phyloP scores from a whole-genome alignment of 2,329 filamentous ascomycete species.

The Aaosphaeria pasadenensis region DNA sequence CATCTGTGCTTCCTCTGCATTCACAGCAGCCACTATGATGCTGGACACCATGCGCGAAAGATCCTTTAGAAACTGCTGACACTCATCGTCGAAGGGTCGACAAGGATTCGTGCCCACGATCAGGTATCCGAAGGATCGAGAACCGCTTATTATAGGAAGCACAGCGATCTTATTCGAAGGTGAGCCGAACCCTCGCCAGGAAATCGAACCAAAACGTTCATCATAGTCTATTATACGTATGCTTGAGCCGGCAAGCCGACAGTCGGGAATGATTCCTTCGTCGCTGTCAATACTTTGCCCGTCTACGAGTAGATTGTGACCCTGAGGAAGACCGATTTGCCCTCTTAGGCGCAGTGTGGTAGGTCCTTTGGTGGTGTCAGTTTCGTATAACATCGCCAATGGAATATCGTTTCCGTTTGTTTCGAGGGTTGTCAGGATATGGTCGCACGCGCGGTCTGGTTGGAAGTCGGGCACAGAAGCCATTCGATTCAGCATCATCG shows the following conservation, averaged over 20 bases:
- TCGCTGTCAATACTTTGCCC: constrained; percentile 17
- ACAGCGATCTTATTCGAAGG: constrained; percentile 24
- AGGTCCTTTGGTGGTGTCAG: constrained; percentile 9
- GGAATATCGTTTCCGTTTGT: constrained; percentile 27
- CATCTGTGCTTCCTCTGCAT: constrained; percentile 15
- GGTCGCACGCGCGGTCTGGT: constrained; percentile 17
- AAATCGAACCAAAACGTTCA: constrained; percentile 23
- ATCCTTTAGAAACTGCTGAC: constrained; percentile 30
- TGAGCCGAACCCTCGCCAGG: constrained; percentile 26
- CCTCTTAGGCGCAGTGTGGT: constrained; percentile 19
- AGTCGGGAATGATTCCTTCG: constrained; percentile 26
- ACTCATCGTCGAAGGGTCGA: constrained; percentile 27
- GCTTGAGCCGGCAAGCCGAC: constrained; percentile 21
- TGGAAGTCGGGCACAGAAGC: constrained; percentile 21
- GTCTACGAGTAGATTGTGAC: constrained; percentile 23
- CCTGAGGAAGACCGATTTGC: constrained; percentile 23
- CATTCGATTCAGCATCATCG: constrained; percentile 28
- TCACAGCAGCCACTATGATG: constrained; percentile 21
- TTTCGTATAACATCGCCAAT: constrained; percentile 27
- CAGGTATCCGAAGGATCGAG: constrained; percentile 24
- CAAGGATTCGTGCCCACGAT: constrained; percentile 36
- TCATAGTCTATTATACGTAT: constrained; percentile 22
- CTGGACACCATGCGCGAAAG: constrained; percentile 30
- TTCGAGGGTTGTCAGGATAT: constrained; percentile 26
- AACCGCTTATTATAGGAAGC: constrained; percentile 20